Base-by-base conservation (phyloP, 768 basidiomycete species). In the Lenzites betulinus region DNA sequence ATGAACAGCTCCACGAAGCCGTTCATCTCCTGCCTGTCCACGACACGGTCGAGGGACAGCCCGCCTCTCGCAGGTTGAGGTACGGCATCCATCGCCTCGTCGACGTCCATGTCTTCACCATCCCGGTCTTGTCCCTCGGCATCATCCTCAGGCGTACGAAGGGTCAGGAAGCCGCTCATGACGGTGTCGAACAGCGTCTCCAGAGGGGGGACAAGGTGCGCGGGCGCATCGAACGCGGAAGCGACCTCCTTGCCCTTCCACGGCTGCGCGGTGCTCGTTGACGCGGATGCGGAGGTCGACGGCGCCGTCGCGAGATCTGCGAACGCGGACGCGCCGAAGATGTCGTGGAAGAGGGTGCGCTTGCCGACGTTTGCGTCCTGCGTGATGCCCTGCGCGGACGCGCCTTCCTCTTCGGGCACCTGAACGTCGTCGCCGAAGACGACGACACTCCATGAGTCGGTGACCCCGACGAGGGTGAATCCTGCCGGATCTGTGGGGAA, bases 311-410 rank as follows among this genome's bases (percentile, higher is more conserved):
- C 63, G 35, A 69, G 61, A 33, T 76, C 70, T 7, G 68, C 66
- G 65, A 94, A 85, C 2, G 89, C 89, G 44, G 91, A 84, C 59
- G 83, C 78, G 39, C 95, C 95, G 69, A 96, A 97, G 69, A 95
- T 91, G 69, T 95, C 93, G 71, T 93, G 89, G 75, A 95, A 93
- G 7, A 97, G 77, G 8, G 92, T 89, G 59, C 79, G 77, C 62
- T 68, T 77, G 64, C 67, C 56, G 2, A 68, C 69, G 38, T 59
- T 39, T 11, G 69, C 60, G 22, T 67, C 69, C 49, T 70, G 68
- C 51, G 59, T 69, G 58, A 80, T 74, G 41, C 72, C 78, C 36
- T 71, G 77, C 20, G 81, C 75, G 15, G 74, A 72, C 3, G 76
- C 67, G 20, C 79, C 80, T 41, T 81, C 79, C 13, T 79, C 79